phyloP scores from a whole-genome alignment of 176 grass and related monocot species.

The Carex scoparia region DNA sequence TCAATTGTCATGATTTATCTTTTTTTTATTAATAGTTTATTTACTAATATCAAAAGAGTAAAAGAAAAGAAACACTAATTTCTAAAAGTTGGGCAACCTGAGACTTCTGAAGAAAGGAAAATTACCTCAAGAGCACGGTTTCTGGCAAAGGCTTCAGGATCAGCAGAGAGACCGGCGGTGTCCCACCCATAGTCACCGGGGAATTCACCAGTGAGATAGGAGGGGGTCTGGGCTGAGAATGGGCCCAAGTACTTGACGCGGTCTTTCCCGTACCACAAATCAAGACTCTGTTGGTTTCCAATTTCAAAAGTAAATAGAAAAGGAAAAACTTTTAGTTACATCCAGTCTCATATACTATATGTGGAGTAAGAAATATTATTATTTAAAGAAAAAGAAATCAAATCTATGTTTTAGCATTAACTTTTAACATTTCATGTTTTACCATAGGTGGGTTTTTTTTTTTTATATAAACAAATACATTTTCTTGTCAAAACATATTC shows the following conservation, averaged over 20 bases:
- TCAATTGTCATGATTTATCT: not conserved
- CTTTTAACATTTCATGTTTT: not conserved
- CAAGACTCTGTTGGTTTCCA: conserved; percentile 44
- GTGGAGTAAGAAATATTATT: not conserved
- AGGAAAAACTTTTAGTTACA: not conserved
- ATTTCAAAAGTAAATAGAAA: not conserved
- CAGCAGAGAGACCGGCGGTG: conserved; percentile 84
- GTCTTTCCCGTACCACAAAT: conserved; percentile 85
- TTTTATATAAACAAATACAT: too few species aligned
- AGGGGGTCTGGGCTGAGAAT: conserved; percentile 85
- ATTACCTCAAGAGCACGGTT: conserved; percentile 88
- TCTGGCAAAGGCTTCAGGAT: conserved; percentile 85
- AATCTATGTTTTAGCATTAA: not conserved
- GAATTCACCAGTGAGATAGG: conserved; percentile 86
- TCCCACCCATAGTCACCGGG: conserved; percentile 97
- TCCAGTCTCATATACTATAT: not conserved
- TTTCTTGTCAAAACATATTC: too few species aligned
- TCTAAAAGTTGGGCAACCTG: not conserved
- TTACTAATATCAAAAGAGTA: not conserved
- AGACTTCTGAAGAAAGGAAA: not conserved
- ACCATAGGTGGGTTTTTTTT: not conserved
- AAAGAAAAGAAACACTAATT: not conserved
- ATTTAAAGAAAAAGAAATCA: not conserved
- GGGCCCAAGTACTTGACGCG: conserved; percentile 91
- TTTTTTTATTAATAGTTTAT: not conserved